Percentiles rank a stretch among this genome's conserved stretches.
phyloP scores from a whole-genome alignment of 495 filamentous ascomycete genomes.

The Xylaria scruposa region DNA sequence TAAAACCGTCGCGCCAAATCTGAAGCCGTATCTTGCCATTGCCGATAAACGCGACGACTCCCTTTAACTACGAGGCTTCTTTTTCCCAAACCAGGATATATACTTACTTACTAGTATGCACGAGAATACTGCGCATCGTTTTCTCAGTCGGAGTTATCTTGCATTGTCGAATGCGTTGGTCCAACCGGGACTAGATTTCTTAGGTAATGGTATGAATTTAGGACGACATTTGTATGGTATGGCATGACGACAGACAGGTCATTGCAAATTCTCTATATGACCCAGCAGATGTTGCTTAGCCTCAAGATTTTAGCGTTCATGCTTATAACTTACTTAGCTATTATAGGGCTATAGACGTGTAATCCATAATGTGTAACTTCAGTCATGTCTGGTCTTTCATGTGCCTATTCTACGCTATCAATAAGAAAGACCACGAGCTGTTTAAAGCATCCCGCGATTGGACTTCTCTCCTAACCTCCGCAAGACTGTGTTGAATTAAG shows the following conservation, averaged over 20 bases:
- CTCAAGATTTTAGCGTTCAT: not conserved
- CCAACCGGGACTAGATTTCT: not conserved
- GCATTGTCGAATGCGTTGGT: not conserved
- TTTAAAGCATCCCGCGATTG: no score
- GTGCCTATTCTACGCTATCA: no score
- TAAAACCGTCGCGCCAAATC: no score
- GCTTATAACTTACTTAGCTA: not conserved
- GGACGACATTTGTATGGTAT: not conserved
- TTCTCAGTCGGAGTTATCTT: conserved; percentile 1
- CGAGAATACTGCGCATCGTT: not conserved
- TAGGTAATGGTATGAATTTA: not conserved
- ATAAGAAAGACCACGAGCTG: no score
- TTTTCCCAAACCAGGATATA: not conserved
- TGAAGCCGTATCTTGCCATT: not conserved
- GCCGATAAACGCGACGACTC: not conserved
- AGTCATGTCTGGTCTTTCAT: not conserved
- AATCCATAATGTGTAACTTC: conserved; percentile 13
- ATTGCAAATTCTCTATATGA: not conserved
- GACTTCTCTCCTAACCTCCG: no score
- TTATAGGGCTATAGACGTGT: not conserved
- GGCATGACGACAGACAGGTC: not conserved
- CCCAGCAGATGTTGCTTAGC: not conserved
- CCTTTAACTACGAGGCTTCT: not conserved
- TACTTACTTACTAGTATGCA: not conserved
- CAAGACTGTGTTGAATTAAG: no score